Base-by-base conservation (phyloP, 805 yeast species). In the Cyberlindnera meyerae region DNA sequence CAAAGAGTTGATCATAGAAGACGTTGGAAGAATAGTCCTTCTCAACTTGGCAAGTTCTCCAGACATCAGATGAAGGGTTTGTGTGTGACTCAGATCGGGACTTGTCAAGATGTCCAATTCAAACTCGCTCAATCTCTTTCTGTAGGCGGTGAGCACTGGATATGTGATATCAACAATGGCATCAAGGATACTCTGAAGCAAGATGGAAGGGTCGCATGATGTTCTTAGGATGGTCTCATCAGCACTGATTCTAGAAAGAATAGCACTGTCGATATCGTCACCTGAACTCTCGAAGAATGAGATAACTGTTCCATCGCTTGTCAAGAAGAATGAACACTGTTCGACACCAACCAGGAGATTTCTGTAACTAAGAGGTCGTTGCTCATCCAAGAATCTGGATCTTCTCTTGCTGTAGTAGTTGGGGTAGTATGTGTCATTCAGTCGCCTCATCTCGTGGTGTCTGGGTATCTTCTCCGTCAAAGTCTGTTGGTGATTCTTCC, bases 201-300 rank as follows among this genome's bases (percentile, higher is more conserved):
- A 56, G 5, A 73, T 62, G 0, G 76, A 68, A 0, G 79, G 61
- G 48, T 75, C 79, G 39, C 70, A 62, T 0, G 77, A 65, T 24
- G 69, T 71, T 34, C 79, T 55, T 18, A 77, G 47, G 25, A 74
- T 56, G 0, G 82, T 72, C 24, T 66, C 62, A 4, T 61, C 64
- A 2, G 72, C 55, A 26, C 64, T 51, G 24, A 77, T 58, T 18
- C 82, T 61, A 3, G 70, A 55, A 18, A 75, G 54, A 9, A 77
- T 65, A 2, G 82, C 79, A 24, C 59, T 58, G 37, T 71, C 77
- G 17, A 77, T 64, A 31, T 71, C 75, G 30, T 66, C 64, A 5
- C 77, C 78, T 5, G 75, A 65, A 42, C 73, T 69, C 48, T 77
- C 82, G 49, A 77, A 76, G 44, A 77, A 73, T 0, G 81, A 65